A percentile compares a stretch with the other conserved stretches of the same genome.
These are phyloP conservation scores for Tanacetum coccineum DNA, from an alignment of 129 eudicot species.

Conservation along the genomic window DNA sequence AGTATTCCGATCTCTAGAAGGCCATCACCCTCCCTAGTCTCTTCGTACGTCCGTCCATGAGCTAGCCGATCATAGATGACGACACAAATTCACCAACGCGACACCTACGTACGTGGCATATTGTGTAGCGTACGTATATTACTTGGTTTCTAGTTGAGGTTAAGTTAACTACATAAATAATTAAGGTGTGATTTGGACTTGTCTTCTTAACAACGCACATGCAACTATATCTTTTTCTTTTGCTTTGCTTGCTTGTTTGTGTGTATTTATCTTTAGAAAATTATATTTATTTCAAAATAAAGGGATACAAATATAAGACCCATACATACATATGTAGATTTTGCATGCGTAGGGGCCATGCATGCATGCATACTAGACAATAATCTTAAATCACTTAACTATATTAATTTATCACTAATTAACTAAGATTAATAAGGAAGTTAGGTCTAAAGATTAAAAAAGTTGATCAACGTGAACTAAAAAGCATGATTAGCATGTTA, in stretches of 20 bases:
- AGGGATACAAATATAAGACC: background rate
- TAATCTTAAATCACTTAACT: background rate
- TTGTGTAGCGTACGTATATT: constrained; percentile 7
- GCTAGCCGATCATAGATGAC: background rate
- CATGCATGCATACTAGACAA: constrained; percentile 18
- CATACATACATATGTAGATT: background rate
- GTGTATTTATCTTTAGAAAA: background rate
- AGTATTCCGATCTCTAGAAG: too few relatives aligned
- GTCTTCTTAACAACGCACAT: constrained; percentile 28
- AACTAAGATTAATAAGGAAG: constrained; percentile 31
- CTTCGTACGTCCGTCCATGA: too few relatives aligned
- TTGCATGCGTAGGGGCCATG: constrained; percentile 16
- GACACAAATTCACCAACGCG: background rate
- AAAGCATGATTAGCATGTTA: constrained; percentile 30
- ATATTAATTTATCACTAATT: constrained; percentile 10
- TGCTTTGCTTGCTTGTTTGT: constrained; percentile 6
- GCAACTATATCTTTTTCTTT: constrained; percentile 13
- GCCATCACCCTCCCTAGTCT: too few relatives aligned
- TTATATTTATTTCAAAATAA: background rate
- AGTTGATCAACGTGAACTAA: constrained; percentile 29
- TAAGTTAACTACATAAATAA: constrained; percentile 5
- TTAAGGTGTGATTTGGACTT: constrained; percentile 10
- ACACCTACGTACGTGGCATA: constrained; percentile 15
- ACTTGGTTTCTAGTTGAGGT: background rate
- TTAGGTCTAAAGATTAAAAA: constrained; percentile 40